Evolutionary conservation across 2,329 filamentous ascomycete genomes (phyloP).

Genomic region (Colletotrichum musae): DNA sequence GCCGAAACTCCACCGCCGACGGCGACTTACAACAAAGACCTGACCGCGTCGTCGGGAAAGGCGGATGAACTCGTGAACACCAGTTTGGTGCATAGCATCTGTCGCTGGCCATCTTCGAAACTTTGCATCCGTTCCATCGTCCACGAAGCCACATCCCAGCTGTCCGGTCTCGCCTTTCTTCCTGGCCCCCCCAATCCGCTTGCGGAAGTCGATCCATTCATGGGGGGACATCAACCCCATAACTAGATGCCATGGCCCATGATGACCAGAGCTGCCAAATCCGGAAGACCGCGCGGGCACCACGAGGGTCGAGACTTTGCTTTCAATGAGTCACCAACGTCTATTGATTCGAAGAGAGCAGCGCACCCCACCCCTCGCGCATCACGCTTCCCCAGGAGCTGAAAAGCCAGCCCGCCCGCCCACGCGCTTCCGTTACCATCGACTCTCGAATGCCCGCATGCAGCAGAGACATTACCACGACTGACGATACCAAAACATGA

Average conservation of each 20-base stretch:
- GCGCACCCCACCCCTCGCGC: not conserved
- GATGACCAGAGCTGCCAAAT: not conserved
- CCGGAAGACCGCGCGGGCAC: not conserved
- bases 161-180: slow-evolving; percentile 12
- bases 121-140: too few species aligned
- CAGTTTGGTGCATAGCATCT: not conserved
- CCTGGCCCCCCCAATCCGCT: slow-evolving; percentile 4
- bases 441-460: slow-evolving; percentile 11
- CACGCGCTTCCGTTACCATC: slow-evolving; percentile 12
- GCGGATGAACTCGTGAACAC: not conserved
- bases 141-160: not conserved
- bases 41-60: not conserved
- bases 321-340: slow-evolving; percentile 8
- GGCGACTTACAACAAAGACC: not conserved
- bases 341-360: not conserved
- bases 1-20: slow-evolving; percentile 30
- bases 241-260: slow-evolving; percentile 1
- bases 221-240: not conserved
- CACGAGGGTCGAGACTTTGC: not conserved
- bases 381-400: slow-evolving; percentile 3
- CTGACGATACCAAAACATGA: not conserved
- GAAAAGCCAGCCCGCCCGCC: not conserved
- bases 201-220: slow-evolving; percentile 18
- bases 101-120: too few species aligned
- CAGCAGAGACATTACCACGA: slow-evolving; percentile 8